Conservation (phyloP, 1,284 basidiomycete species). For the Grifola frondosa region DNA sequence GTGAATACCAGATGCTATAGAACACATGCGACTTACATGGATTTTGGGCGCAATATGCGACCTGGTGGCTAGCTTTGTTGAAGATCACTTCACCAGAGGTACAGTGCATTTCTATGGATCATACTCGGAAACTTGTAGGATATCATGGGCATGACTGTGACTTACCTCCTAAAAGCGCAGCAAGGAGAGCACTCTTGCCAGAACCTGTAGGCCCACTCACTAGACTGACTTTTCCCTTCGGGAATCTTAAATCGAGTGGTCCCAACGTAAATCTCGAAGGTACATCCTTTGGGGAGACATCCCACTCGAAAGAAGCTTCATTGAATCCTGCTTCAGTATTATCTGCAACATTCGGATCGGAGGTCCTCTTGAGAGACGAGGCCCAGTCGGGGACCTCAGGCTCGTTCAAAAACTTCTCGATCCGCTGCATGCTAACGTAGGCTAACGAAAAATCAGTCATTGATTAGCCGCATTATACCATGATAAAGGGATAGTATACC, state of each 20-base stretch:
- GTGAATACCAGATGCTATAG: background rate
- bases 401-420: conserved; percentile 60
- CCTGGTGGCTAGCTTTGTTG: conserved; percentile 60
- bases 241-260: conserved; percentile 59
- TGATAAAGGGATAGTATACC: conserved; percentile 37
- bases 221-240: conserved; percentile 58
- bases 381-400: conserved; percentile 69
- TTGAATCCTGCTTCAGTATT: conserved; percentile 48
- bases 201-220: conserved; percentile 77
- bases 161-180: conserved; percentile 65
- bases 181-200: conserved; percentile 74
- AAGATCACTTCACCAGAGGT: conserved; percentile 58
- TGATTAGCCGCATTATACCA: background rate
- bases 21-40: conserved; percentile 47
- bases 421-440: conserved; percentile 71
- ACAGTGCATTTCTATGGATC: conserved; percentile 63
- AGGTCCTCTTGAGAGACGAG: conserved; percentile 44
- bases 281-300: conserved; percentile 34
- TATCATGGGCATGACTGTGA: background rate
- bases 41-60: conserved; percentile 68
- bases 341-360: conserved; percentile 11
- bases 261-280: conserved; percentile 50
- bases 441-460: conserved; percentile 36
- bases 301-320: conserved; percentile 59
- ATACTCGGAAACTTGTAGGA: background rate